phyloP scores from a whole-genome alignment of 768 basidiomycete genomes.

The Termitomyces titanicus region DNA sequence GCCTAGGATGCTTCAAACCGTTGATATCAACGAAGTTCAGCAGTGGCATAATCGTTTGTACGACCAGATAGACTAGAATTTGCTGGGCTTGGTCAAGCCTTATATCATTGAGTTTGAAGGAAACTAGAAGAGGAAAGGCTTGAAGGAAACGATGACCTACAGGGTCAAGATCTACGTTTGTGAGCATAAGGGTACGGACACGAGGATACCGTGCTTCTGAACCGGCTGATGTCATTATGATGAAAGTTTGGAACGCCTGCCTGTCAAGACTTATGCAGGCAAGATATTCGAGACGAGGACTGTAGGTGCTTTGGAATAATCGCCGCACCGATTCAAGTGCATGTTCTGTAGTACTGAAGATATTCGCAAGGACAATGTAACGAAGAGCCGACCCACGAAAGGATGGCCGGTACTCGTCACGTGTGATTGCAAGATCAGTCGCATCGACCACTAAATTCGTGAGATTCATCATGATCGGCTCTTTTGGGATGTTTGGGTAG shows the following conservation, averaged over 20 bases:
- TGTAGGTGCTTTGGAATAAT: not conserved
- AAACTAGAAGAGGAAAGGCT: not conserved
- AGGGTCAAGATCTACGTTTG: not conserved
- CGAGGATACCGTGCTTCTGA: not conserved
- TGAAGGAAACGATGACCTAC: not conserved
- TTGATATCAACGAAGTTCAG: not conserved
- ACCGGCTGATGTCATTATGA: not conserved
- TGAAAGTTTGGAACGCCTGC: not conserved
- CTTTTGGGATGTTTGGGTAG: slow-evolving; percentile 6
- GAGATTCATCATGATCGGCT: slow-evolving; percentile 6
- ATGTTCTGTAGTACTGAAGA: not conserved
- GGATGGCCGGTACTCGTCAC: not conserved
- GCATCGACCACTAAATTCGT: not conserved
- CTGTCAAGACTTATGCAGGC: not conserved
- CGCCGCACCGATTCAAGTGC: not conserved
- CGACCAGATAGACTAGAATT: not conserved
- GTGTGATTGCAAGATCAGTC: slow-evolving; percentile 1
- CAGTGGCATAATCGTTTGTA: not conserved
- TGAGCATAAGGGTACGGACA: not conserved
- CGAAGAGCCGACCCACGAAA: slow-evolving; percentile 1
- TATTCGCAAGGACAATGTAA: not conserved
- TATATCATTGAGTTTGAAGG: not conserved
- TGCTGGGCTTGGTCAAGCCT: not conserved
- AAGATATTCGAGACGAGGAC: not conserved
- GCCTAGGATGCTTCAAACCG: not conserved